Evolutionary conservation across 495 filamentous ascomycete genomes (phyloP), one percentile per base, ranked within the genome.

Genomic region (Rhizodiscina lignyota): DNA sequence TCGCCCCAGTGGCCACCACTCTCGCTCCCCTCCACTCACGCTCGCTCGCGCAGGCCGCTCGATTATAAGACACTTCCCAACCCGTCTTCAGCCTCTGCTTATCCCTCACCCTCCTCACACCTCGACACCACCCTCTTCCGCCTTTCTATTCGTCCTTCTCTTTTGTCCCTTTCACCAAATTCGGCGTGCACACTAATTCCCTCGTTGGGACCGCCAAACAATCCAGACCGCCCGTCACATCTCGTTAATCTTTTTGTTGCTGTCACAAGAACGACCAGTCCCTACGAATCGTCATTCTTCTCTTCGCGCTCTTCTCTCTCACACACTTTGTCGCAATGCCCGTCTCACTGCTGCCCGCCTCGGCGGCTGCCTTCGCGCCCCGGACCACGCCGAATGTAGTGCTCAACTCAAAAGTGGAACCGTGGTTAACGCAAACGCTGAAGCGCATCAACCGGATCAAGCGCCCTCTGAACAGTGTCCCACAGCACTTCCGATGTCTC

Each of bases 371-470:
- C 46, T 99, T 96, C 64, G 89, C 91, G 44, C 86, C 91, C 42
- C 74, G 89, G 42, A 81, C 83, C 2, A 79, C 84, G n/a, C 84
- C 87, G 41, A 99, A 86, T 52, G 79, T 99, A 43, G 89, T 99
- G 45, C 66, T 99, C 46, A 83, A 77, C 48, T 78, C 74, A 49
- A 92, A 86, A 65, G 83, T 96, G 47, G 89, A 94, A 64, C 83
- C 86, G 37, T 99, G 91, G 87, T 69, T 99, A 58, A 99, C 89
- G 4, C 79, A 81, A 44, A 92, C 91, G 15, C 64, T 99, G 47
- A 99, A 99, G 66, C 77, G 89, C 54, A 85, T 94, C 60, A 96
- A 94, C 67, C 74, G 83, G 42, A 73, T 96, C 58, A 99, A 99
- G 71, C 79, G 91, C 48, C 89, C 89, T 45, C 64, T 99, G 53